Conservation (phyloP, 2,329 filamentous ascomycete genomes). For the Sporothrix pseudoabietina region DNA sequence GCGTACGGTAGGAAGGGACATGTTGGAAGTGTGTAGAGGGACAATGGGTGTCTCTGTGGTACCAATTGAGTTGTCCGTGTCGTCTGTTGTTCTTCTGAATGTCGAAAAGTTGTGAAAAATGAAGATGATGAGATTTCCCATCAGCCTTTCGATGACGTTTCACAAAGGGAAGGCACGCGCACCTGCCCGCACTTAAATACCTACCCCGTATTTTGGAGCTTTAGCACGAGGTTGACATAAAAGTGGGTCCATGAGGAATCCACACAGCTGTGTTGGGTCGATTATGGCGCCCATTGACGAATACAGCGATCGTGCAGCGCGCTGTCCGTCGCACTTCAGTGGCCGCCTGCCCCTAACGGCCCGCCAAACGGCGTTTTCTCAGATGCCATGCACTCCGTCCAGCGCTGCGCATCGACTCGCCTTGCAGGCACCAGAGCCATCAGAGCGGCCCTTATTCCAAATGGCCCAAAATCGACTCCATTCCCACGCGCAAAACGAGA, state of each 20-base stretch:
- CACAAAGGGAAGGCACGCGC: not conserved
- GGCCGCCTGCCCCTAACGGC: not conserved
- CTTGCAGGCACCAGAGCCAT: not conserved
- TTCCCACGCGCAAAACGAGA: not conserved
- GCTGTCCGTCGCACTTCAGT: not conserved
- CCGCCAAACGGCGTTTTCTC: not conserved
- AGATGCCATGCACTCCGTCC: not conserved
- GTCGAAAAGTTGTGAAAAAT: not conserved
- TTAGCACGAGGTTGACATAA: not conserved
- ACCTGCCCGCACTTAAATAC: conserved; percentile 22
- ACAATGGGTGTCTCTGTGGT: not conserved
- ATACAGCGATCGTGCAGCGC: not conserved
- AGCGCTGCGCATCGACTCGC: not conserved
- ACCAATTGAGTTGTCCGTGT: no score
- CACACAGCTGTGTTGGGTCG: conserved; percentile 1
- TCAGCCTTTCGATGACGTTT: not conserved
- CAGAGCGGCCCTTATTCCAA: not conserved
- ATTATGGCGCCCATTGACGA: not conserved
- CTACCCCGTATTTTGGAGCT: conserved; percentile 24
- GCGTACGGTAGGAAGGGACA: conserved; percentile 73
- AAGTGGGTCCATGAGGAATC: conserved; percentile 25
- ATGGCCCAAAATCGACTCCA: conserved; percentile 2
- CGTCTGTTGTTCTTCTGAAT: not conserved
- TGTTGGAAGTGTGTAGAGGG: conserved; percentile 39
- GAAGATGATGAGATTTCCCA: not conserved